phyloP scores from a whole-genome alignment of 495 filamentous ascomycete genomes.

The Neurospora terricola region DNA sequence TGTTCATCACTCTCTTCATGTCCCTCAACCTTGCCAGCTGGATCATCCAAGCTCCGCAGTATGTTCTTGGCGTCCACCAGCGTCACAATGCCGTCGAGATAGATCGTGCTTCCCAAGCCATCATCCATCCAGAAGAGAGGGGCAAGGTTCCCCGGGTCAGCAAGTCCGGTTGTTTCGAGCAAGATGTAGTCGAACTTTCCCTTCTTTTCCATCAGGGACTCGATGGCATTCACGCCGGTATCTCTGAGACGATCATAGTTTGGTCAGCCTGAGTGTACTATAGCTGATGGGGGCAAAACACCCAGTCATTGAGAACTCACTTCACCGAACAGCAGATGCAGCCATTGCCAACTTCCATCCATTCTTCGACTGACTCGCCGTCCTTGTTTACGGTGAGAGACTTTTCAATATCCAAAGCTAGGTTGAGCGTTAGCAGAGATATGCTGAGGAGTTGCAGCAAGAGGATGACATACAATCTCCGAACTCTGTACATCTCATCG shows the following conservation, averaged over 20 bases:
- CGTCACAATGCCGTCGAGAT: slow-evolving; percentile 93
- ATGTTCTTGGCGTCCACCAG: slow-evolving; percentile 94
- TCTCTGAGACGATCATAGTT: slow-evolving; percentile 45
- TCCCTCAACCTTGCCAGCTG: slow-evolving; percentile 48
- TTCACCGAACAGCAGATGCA: slow-evolving; percentile 99
- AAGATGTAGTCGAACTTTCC: slow-evolving; percentile 97
- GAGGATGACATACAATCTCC: slow-evolving; percentile 64
- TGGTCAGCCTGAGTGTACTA: background rate
- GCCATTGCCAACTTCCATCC: slow-evolving; percentile 92
- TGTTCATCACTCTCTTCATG: slow-evolving; percentile 40
- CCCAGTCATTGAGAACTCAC: slow-evolving; percentile 30
- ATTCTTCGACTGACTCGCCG: slow-evolving; percentile 81
- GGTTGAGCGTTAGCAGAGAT: slow-evolving; percentile 12
- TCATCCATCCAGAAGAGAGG: slow-evolving; percentile 97
- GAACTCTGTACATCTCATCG: slow-evolving; percentile 52
- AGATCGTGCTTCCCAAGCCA: slow-evolving; percentile 85
- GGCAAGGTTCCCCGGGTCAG: slow-evolving; percentile 91
- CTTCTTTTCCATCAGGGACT: slow-evolving; percentile 89
- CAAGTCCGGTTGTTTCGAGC: slow-evolving; percentile 90
- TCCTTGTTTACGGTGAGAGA: slow-evolving; percentile 78
- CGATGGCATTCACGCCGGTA: slow-evolving; percentile 83
- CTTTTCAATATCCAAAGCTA: slow-evolving; percentile 90
- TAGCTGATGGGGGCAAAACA: background rate
- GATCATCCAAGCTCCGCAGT: slow-evolving; percentile 66
- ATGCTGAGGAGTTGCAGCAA: background rate